These are phyloP conservation scores for Scheffersomyces titani DNA, from an alignment of 1,139 yeast genomes.

Conservation along the genomic window DNA sequence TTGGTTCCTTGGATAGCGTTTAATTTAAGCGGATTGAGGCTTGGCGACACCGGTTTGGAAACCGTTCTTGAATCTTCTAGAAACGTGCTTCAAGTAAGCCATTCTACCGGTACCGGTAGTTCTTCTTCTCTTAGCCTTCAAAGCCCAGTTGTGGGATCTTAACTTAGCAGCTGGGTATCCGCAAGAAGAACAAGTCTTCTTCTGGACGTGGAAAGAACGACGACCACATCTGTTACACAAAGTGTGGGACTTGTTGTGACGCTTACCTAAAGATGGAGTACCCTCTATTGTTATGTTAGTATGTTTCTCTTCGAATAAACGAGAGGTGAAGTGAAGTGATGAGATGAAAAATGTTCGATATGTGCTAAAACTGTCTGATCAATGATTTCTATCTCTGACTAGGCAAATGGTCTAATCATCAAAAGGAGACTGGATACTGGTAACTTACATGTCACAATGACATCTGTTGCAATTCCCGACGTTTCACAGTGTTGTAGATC, in stretches of 20 bases:
- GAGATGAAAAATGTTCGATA: not conserved
- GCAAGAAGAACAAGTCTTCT: slow-evolving; percentile 98
- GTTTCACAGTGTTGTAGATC: not conserved
- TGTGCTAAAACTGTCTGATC: not conserved
- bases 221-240: slow-evolving; percentile 99
- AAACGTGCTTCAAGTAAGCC: slow-evolving; percentile 95
- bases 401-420: not conserved
- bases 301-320: not conserved
- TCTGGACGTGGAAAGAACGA: slow-evolving; percentile 99
- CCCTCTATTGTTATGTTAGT: slow-evolving; percentile 64
- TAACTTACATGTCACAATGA: not conserved
- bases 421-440: not conserved
- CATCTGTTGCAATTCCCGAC: not conserved
- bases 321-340: not conserved
- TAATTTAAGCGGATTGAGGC: slow-evolving; percentile 47
- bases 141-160: slow-evolving; percentile 99
- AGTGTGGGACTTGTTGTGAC: slow-evolving; percentile 99
- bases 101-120: slow-evolving; percentile 99
- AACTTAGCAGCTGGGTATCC: slow-evolving; percentile 99
- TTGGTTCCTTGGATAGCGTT: slow-evolving; percentile 3
- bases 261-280: slow-evolving; percentile 99
- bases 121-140: slow-evolving; percentile 99
- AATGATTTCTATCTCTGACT: not conserved
- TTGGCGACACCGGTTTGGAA: slow-evolving; percentile 89
- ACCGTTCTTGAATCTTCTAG: slow-evolving; percentile 98